phyloP scores from a whole-genome alignment of 2,329 filamentous ascomycete genomes.

The Botrytis squamosa region DNA sequence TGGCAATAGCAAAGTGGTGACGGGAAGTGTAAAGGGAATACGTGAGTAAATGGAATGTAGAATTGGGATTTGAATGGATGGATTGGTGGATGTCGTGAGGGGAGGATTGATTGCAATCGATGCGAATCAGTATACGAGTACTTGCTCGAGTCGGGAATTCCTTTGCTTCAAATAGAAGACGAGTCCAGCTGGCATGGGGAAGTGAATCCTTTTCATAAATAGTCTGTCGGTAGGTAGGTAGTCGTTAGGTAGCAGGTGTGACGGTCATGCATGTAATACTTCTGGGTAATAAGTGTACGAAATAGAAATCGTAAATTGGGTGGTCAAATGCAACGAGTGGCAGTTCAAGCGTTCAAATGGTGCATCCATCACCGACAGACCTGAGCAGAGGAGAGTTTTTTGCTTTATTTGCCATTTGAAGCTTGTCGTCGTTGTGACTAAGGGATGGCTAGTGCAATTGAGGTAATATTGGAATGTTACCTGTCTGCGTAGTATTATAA shows the following conservation, averaged over 20 bases:
- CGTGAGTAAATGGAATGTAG: neutral
- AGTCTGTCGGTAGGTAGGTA: neutral
- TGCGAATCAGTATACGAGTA: neutral
- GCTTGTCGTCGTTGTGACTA: neutral
- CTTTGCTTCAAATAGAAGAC: neutral
- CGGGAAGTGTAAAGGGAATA: no score
- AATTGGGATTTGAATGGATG: neutral
- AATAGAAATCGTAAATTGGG: neutral
- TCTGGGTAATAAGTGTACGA: neutral
- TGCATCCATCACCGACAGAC: neutral
- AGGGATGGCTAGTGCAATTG: neutral
- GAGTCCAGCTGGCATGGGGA: neutral
- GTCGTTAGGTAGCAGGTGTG: neutral
- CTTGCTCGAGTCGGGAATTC: neutral
- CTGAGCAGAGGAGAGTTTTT: neutral
- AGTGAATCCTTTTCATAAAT: neutral
- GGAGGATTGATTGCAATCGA: neutral
- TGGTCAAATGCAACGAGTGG: neutral
- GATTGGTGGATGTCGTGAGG: neutral
- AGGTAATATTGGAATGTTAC: neutral
- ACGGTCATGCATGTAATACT: conserved; percentile 1
- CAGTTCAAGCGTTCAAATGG: neutral
- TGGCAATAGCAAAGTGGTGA: neutral
- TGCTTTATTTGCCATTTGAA: neutral
- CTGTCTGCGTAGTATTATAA: no score